Evolutionary conservation across 1,284 basidiomycete genomes (phyloP).

Genomic region (Lentinula novae-zelandiae): DNA sequence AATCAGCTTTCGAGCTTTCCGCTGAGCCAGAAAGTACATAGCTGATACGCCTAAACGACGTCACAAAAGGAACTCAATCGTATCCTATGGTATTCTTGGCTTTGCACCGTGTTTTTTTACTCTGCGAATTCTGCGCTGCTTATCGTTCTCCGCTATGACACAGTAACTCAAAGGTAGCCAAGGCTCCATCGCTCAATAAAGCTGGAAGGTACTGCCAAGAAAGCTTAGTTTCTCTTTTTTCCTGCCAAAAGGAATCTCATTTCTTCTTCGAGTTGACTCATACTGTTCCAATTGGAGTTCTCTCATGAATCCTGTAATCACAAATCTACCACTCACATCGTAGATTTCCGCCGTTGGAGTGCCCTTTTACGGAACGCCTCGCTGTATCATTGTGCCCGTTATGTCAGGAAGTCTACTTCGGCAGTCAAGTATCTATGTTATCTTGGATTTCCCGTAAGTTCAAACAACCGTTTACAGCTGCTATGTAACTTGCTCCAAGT

Average conservation of each 20-base stretch:
- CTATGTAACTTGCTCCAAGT: background rate
- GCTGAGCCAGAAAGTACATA: no score
- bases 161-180: background rate
- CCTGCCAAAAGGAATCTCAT: background rate
- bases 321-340: no score
- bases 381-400: background rate
- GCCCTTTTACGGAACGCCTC: background rate
- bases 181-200: background rate
- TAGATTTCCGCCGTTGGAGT: background rate
- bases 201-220: background rate
- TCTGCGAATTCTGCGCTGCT: background rate
- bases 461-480: background rate
- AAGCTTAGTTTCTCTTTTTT: background rate
- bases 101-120: no score
- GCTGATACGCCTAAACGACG: no score
- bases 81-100: no score
- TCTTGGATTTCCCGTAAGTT: background rate
- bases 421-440: background rate
- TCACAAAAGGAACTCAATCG: no score
- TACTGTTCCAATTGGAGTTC: background rate
- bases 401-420: background rate
- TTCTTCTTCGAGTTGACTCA: background rate
- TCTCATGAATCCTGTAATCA: no score
- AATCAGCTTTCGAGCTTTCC: no score
- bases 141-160: background rate